These are phyloP conservation scores for Ceratocystis cubensis DNA, from an alignment of 2,329 filamentous ascomycete species.

Conservation along the genomic window DNA sequence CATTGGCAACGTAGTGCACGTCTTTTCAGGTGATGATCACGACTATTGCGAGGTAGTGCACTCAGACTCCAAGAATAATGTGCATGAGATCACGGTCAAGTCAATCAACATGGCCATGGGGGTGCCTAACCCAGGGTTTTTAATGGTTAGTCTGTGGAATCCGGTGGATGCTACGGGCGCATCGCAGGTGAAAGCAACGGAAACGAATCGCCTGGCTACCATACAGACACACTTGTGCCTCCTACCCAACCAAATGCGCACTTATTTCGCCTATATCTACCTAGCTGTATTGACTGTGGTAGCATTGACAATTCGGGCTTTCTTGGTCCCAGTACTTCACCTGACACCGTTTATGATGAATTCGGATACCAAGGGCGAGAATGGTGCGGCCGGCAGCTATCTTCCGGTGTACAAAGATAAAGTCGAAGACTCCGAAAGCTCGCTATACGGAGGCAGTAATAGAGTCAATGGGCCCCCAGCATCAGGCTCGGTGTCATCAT, in stretches of 20 bases:
- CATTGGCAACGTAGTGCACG: conserved; percentile 68
- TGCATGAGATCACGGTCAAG: conserved; percentile 86
- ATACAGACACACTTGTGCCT: conserved; percentile 84
- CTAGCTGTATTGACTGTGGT: conserved; percentile 44
- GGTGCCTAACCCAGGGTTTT: conserved; percentile 72
- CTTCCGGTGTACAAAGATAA: conserved; percentile 42
- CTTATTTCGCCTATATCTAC: conserved; percentile 65
- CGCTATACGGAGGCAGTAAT: conserved; percentile 21
- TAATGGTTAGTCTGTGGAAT: conserved; percentile 85
- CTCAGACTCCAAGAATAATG: conserved; percentile 50
- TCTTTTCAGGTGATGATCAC: conserved; percentile 94
- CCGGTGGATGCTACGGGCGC: conserved; percentile 48
- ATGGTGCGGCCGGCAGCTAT: conserved; percentile 24
- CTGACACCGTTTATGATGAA: conserved; percentile 42
- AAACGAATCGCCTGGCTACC: conserved; percentile 38
- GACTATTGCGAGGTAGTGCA: conserved; percentile 92
- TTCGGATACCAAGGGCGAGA: conserved; percentile 25
- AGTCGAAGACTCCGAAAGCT: conserved; percentile 35
- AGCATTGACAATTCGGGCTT: conserved; percentile 40
- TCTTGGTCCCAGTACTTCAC: conserved; percentile 44
- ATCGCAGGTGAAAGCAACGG: conserved; percentile 7
- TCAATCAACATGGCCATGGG: conserved; percentile 95
- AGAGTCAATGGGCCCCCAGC: conserved; percentile 23
- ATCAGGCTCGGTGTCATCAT: conserved; percentile 22
- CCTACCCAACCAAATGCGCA: conserved; percentile 73